Base-by-base conservation (phyloP, 306 rosid species). In the Vicia faba region DNA sequence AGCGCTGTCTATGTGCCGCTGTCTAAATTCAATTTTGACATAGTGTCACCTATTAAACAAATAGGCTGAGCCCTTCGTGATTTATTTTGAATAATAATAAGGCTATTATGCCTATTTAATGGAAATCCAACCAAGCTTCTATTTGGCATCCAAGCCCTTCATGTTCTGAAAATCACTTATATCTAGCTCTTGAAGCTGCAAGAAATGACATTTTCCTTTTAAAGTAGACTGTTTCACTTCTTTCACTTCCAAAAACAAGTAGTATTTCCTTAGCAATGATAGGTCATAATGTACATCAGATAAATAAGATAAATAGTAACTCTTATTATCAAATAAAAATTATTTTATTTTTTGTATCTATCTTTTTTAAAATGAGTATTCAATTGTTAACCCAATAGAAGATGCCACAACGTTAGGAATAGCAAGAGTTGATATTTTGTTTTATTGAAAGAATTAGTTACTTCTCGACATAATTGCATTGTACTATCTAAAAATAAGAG, bases 261-360 rank as follows among this genome's bases (percentile, higher is more conserved):
- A 25, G 13, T 7, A 48, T 73, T 35, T 89, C 96, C 2, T 73
- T 93, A 8, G 97, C 97, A n/a, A 80, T 93, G 4, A 88, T 93
- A 5, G 97, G 98, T 67, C 97, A 95, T 58, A 86, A 88, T 55
- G 96, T n/a, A n/a, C n/a, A n/a, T n/a, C n/a, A n/a, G n/a, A n/a
- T n/a, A n/a, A n/a, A n/a, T n/a, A 25, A 25, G 4, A 25, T 2
- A 25, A 25, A 2, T 25, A 25, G 28, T 25, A 25, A 3, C 28
- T 25, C 28, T 25, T 25, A 25, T 25, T 3, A 25, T 25, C 3
- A 25, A 25, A 25, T 25, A 25, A 25, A 25, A 2, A 25, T 25
- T 25, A 25, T 25, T 3, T 25, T 25, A 25, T 25, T 25, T 25
- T 20, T 25, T 25, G 28, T 25, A 25, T 25, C 1, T 25, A 25